These are phyloP conservation scores for Afroboletus lepidellus DNA, from an alignment of 1,284 basidiomycete genomes.

Conservation along the genomic window DNA sequence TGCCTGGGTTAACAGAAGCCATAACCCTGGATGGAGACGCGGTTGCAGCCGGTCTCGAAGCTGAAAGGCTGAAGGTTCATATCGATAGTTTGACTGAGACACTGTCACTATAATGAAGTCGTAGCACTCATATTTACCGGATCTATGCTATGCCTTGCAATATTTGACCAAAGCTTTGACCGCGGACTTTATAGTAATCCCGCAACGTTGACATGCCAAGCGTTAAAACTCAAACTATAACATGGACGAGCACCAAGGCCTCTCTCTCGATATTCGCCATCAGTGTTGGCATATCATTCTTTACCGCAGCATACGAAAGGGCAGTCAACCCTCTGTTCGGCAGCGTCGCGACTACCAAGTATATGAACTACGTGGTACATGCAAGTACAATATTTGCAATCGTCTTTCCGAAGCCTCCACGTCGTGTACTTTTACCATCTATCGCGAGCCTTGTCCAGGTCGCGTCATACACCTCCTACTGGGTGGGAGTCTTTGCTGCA, in stretches of 20 bases:
- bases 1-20: slow-evolving; percentile 63
- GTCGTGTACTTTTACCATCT: slow-evolving; percentile 35
- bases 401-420: slow-evolving; percentile 35
- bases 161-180: too few relatives aligned
- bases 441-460: slow-evolving; percentile 48
- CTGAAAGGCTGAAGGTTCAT: slow-evolving; percentile 43
- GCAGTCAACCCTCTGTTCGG: slow-evolving; percentile 48
- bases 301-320: slow-evolving; percentile 41
- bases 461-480: slow-evolving; percentile 63
- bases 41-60: slow-evolving; percentile 46
- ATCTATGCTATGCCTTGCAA: too few relatives aligned
- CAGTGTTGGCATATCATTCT: slow-evolving; percentile 38
- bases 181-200: neutral
- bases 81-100: slow-evolving; percentile 41
- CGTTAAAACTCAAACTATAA: slow-evolving; percentile 1
- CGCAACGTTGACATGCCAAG: slow-evolving; percentile 10
- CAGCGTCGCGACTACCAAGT: slow-evolving; percentile 33
- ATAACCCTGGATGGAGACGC: slow-evolving; percentile 50
- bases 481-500: slow-evolving; percentile 56
- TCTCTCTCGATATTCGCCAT: slow-evolving; percentile 34
- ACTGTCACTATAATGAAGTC: slow-evolving; percentile 20
- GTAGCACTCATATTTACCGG: neutral
- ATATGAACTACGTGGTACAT: slow-evolving; percentile 42
- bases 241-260: slow-evolving; percentile 16
- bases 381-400: slow-evolving; percentile 36